phyloP scores from a whole-genome alignment of 176 grass and related monocot species.

The Aegilops bicornis region DNA sequence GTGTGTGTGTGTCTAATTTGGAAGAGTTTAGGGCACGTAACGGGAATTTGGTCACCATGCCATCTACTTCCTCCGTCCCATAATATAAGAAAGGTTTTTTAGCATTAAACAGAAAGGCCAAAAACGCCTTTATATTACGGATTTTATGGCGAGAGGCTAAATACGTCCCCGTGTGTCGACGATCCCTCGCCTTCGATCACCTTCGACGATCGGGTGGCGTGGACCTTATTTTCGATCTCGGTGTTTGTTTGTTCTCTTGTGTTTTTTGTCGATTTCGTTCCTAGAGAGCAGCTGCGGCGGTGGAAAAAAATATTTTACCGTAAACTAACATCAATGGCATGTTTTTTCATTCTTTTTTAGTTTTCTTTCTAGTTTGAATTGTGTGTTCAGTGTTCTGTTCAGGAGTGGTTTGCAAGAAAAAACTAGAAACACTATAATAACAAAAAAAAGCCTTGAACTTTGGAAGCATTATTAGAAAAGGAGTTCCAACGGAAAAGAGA shows the following conservation, averaged over 20 bases:
- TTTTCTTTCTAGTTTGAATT: background rate
- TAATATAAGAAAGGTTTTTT: too few relatives aligned
- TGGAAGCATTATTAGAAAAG: background rate
- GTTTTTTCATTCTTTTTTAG: background rate
- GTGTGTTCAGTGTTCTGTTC: too few relatives aligned
- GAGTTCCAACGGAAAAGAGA: background rate
- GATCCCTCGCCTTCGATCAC: too few relatives aligned
- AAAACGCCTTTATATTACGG: too few relatives aligned
- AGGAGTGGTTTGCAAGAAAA: background rate
- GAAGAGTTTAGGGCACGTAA: background rate
- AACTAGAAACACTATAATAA: background rate
- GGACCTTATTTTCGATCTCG: background rate
- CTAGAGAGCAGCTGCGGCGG: background rate
- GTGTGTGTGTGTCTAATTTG: background rate
- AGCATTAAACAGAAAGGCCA: accelerated
- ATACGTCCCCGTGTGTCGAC: background rate
- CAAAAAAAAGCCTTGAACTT: background rate
- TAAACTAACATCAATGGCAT: background rate
- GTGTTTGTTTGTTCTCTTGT: background rate
- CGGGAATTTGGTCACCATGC: background rate
- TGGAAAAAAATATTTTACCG: too few relatives aligned
- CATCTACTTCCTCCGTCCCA: background rate
- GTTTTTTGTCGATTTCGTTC: background rate
- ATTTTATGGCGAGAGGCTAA: accelerated
- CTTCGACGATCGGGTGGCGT: too few relatives aligned